Evolutionary conservation across 140 eudicot genomes (phyloP).

Genomic region (Oenanthe javanica): DNA sequence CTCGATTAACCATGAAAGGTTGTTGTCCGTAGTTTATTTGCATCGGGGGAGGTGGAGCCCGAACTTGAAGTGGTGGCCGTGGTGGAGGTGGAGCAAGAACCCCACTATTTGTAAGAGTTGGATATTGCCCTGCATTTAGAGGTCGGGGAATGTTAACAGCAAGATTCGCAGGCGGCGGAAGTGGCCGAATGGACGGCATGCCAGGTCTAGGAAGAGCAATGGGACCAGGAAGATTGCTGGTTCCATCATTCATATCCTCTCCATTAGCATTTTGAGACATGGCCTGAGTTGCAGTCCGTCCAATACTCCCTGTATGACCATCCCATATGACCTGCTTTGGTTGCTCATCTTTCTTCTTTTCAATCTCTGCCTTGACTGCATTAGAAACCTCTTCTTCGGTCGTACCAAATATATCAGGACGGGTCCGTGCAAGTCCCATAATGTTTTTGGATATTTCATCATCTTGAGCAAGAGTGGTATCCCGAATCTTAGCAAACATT

Average conservation of each 20-base stretch:
- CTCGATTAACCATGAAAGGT: constrained; percentile 67
- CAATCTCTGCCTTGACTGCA: constrained; percentile 91
- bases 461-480: constrained; percentile 90
- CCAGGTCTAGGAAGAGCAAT: constrained; percentile 91
- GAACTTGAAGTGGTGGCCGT: constrained; percentile 45
- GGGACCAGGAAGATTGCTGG: constrained; percentile 66
- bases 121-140: constrained; percentile 35
- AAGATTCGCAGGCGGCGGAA: constrained; percentile 86
- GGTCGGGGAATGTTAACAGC: constrained; percentile 74
- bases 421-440: constrained; percentile 86
- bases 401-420: constrained; percentile 98
- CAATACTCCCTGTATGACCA: constrained; percentile 93
- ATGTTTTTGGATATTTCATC: constrained; percentile 88
- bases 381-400: constrained; percentile 97
- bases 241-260: constrained; percentile 53
- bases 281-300: constrained; percentile 88
- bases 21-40: constrained; percentile 70
- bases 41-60: constrained; percentile 77
- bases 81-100: constrained; percentile 52
- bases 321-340: constrained; percentile 98
- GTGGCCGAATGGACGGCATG: constrained; percentile 66
- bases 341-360: constrained; percentile 85
- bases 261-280: constrained; percentile 58
- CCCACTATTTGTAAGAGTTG: constrained; percentile 36
- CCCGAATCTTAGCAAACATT: constrained; percentile 94